Evolutionary conservation across 192 early-diverging fungal species (phyloP).

Genomic region (Podila epicladia): DNA sequence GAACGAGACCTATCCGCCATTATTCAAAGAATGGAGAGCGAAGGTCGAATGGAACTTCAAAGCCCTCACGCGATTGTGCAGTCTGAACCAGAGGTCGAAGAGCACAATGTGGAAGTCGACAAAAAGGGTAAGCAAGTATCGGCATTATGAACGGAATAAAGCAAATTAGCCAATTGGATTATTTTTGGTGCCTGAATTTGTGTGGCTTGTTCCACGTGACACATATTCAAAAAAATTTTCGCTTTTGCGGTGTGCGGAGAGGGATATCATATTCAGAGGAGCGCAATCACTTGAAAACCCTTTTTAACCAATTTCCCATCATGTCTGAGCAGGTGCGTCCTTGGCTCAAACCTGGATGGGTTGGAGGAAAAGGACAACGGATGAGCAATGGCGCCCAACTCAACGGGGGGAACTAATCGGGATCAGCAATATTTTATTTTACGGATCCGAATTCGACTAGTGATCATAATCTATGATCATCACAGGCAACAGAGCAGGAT

Average conservation of each 20-base stretch:
- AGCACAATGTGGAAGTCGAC: too few species aligned
- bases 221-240: not conserved
- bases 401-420: not conserved
- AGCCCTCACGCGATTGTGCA: conserved; percentile 28
- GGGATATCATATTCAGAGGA: not conserved
- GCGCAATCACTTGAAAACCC: conserved; percentile 41
- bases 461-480: not conserved
- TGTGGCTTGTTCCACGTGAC: conserved; percentile 1
- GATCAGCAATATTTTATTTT: too few species aligned
- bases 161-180: not conserved
- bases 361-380: not conserved
- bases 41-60: conserved; percentile 14
- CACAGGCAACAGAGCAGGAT: not conserved
- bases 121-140: too few species aligned
- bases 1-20: conserved; percentile 29
- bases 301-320: conserved; percentile 56
- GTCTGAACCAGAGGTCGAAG: too few species aligned
- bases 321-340: conserved; percentile 55
- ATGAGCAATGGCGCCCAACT: too few species aligned
- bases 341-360: not conserved
- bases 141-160: too few species aligned
- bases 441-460: not conserved
- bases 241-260: too few species aligned
- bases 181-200: not conserved
- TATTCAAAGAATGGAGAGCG: conserved; percentile 13